phyloP scores from a whole-genome alignment of 2,329 filamentous ascomycete genomes.

The Sphaerulina musiva region DNA sequence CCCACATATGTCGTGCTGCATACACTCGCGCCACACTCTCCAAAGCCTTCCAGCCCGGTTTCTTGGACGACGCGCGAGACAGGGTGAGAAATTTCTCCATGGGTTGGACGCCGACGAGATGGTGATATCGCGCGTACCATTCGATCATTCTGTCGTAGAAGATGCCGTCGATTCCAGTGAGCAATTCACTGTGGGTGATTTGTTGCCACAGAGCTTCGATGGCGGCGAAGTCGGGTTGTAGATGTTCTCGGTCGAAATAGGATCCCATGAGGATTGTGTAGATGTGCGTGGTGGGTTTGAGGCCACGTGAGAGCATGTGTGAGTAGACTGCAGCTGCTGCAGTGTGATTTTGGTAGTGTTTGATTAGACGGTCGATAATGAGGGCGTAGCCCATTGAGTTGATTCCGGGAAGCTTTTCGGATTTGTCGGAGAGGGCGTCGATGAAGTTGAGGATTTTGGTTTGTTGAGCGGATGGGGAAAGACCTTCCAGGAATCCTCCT shows the following conservation, averaged over 20 bases:
- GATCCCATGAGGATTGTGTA: conserved; percentile 67
- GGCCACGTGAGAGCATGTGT: conserved; percentile 52
- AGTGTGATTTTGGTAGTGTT: conserved; percentile 38
- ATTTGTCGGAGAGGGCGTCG: conserved; percentile 49
- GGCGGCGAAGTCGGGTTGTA: conserved; percentile 53
- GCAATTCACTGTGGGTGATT: conserved; percentile 31
- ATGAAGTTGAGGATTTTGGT: conserved; percentile 53
- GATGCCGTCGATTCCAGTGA: conserved; percentile 42
- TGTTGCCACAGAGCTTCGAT: conserved; percentile 54
- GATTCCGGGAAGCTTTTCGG: conserved; percentile 41
- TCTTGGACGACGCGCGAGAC: conserved; percentile 37
- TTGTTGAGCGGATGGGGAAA: conserved; percentile 46
- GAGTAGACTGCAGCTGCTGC: conserved; percentile 56
- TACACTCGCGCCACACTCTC: conserved; percentile 36
- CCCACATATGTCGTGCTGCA: conserved; percentile 33
- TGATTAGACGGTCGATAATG: conserved; percentile 60
- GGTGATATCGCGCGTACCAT: conserved; percentile 51
- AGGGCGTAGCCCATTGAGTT: conserved; percentile 62
- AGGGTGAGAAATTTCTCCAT: conserved; percentile 39
- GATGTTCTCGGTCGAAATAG: conserved; percentile 51
- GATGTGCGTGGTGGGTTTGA: conserved; percentile 57
- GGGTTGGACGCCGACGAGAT: conserved; percentile 44
- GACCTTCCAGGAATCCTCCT: conserved; percentile 41
- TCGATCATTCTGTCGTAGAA: conserved; percentile 67
- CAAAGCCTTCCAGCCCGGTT: conserved; percentile 40